Conservation (phyloP, 345 rosid species). For the Populus tremula region DNA sequence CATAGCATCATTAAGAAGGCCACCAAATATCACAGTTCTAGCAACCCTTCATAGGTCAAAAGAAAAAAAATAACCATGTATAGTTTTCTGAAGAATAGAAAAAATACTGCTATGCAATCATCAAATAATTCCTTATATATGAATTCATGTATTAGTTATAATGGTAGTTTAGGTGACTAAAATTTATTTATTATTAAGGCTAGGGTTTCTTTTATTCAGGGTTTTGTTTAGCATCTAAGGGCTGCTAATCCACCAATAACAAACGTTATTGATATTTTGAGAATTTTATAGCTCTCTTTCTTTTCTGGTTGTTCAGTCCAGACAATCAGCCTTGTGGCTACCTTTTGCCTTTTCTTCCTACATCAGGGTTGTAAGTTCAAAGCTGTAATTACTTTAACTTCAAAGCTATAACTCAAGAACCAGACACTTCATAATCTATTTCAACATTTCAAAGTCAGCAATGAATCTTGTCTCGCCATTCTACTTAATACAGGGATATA, state of each 20-base stretch:
- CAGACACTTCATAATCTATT: not conserved
- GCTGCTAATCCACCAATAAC: too few relatives aligned
- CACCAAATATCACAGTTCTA: slow-evolving; percentile 86
- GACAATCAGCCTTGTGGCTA: too few relatives aligned
- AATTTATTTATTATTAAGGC: too few relatives aligned
- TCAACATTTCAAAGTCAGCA: not conserved
- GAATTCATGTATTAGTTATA: not conserved
- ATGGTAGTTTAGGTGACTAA: too few relatives aligned
- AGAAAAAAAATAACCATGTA: not conserved
- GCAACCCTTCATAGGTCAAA: slow-evolving; percentile 60
- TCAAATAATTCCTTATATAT: not conserved
- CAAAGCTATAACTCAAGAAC: slow-evolving; percentile 1
- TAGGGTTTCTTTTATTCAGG: too few relatives aligned
- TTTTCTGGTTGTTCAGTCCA: too few relatives aligned
- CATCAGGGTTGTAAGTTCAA: not conserved
- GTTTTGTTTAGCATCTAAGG: too few relatives aligned
- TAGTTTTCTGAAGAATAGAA: not conserved
- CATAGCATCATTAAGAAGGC: slow-evolving; percentile 64
- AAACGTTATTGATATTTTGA: too few relatives aligned
- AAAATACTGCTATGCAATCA: slow-evolving; percentile 4
- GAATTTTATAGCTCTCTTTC: too few relatives aligned
- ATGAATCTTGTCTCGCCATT: not conserved
- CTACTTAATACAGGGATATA: not conserved
- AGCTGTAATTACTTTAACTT: not conserved
- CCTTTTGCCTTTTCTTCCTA: too few relatives aligned